Base-by-base conservation (phyloP, 2,329 filamentous ascomycete species). In the Podosphaera aphanis region DNA sequence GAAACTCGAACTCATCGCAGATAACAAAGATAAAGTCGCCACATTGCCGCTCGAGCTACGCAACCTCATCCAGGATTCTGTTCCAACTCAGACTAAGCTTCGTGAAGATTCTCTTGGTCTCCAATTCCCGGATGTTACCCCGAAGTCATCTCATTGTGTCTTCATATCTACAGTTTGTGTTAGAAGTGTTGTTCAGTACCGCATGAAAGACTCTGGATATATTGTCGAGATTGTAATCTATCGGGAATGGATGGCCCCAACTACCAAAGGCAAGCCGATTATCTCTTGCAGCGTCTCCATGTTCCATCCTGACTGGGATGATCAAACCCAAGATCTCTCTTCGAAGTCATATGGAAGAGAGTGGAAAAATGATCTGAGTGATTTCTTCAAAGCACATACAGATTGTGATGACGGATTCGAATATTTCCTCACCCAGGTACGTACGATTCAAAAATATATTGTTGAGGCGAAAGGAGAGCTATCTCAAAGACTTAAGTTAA, bases 201-300 rank as follows among this genome's bases (percentile, higher is more conserved):
- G 47, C 20, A 39, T 56, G 7, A 44, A 33, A 5, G 36, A 50
- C 1, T 52, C 49, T 21, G 51, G 50, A 8, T 56, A 56, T 46
- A 46, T 56, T 29, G 40, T 60, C 2, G 57, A 60, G 20, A 49
- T 59, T 25, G 44, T 51, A 7, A 51, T 60, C 19, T 56, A 57
- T 46, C 53, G 55, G n/a, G 44, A 44, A 35, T 59, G 56, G 57
- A n/a, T 46, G 5, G 49, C 49, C 5, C 11, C 35, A 3, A 44
- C 50, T n/a, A 56, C 53, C 7, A 35, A 6, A n/a, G 6, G n/a
- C 15, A 51, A 52, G 3, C 56, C 56, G n/a, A 35, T 44, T 2
- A 45, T 56, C 16, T 45, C 46, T 36, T 51, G 53, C 10, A 49
- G 53, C 35, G 50, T 59, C 5, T 51, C 55, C 1, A 52, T 59